Base-by-base conservation (phyloP, 2,329 filamentous ascomycete species). In the Teratosphaeria viscida region DNA sequence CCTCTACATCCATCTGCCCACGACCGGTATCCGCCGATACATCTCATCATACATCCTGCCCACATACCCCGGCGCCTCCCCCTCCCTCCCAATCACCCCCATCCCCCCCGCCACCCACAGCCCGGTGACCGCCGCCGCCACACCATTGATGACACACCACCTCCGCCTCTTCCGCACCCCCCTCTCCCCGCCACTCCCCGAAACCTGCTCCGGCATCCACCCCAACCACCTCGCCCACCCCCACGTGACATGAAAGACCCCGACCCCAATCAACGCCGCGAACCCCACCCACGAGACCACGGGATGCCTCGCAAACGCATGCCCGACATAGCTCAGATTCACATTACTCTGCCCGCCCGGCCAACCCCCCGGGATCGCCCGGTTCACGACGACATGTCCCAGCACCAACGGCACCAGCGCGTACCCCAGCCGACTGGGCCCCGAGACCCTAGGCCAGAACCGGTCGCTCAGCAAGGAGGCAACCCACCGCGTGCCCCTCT, bases 271-370 rank as follows among this genome's bases (percentile, higher is more conserved):
- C 55, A 96, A 78, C 1, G 85, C 80, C 1, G 78, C 68, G 72
- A 95, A 96, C 1, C 87, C 86, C 1, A 81, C 66, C 71, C 85
- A 87, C n/a, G 88, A 84, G 8, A 87, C 72, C 1, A 80, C 65
- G 0, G 86, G 85, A 67, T 89, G 86, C 14, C 83, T 81, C 34
- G 88, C 85, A 70, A 96, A 94, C 2, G 89, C 90, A 74, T 97
- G 92, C 12, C 86, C 84, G 7, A 96, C 86, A 72, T 89, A 97
- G 12, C 84, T 86, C 12, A 97, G 77, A 0, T 89, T 89, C 49
- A 96, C 86, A 58, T 92, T 87, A n/a, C 89, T 89, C 68, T 86
- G 91, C 61, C 92, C 90, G 6, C 92, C 92, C 58, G 95, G 89
- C 53, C 90, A 82, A 32, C 83, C 78, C 14, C 92, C 74, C 2